These are phyloP conservation scores for Mrakiaceae sp. DNA, from an alignment of 1,284 basidiomycete species.

Conservation along the genomic window DNA sequence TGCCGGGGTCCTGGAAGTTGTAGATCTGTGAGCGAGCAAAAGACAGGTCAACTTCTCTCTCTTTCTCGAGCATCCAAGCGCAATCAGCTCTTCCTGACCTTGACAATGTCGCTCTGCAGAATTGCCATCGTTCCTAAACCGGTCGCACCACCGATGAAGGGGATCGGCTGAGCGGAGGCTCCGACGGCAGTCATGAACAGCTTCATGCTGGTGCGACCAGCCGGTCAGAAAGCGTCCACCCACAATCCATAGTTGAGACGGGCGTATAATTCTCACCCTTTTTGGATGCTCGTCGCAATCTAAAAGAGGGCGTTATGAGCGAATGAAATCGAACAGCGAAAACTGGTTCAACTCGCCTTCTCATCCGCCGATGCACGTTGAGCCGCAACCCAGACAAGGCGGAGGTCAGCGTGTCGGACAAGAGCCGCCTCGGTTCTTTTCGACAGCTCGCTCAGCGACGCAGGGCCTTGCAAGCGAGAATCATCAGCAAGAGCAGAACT, in stretches of 20 bases:
- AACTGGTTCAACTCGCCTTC: not conserved
- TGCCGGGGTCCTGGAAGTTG: conserved; percentile 5
- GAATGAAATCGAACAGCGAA: not conserved
- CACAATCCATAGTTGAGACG: not conserved
- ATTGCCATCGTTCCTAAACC: not conserved
- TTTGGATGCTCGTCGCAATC: not conserved
- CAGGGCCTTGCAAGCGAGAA: not conserved
- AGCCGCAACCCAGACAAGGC: conserved; percentile 12
- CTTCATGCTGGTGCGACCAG: not conserved
- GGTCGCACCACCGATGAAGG: conserved; percentile 11
- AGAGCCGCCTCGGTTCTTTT: conserved; percentile 2
- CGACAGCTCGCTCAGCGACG: not conserved
- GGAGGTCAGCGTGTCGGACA: not conserved
- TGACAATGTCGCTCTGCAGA: conserved; percentile 9
- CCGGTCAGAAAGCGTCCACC: not conserved
- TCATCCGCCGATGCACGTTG: conserved; percentile 6
- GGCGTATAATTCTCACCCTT: not conserved
- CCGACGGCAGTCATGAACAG: conserved; percentile 7
- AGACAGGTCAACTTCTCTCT: too few species aligned
- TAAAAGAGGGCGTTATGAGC: not conserved
- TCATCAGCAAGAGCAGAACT: not conserved
- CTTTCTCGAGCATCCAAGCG: too few species aligned
- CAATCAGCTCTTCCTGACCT: too few species aligned
- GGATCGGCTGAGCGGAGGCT: conserved; percentile 9
- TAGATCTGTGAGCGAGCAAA: not conserved